Base-by-base conservation (phyloP, 2,329 filamentous ascomycete species). In the Penicillium palitans region DNA sequence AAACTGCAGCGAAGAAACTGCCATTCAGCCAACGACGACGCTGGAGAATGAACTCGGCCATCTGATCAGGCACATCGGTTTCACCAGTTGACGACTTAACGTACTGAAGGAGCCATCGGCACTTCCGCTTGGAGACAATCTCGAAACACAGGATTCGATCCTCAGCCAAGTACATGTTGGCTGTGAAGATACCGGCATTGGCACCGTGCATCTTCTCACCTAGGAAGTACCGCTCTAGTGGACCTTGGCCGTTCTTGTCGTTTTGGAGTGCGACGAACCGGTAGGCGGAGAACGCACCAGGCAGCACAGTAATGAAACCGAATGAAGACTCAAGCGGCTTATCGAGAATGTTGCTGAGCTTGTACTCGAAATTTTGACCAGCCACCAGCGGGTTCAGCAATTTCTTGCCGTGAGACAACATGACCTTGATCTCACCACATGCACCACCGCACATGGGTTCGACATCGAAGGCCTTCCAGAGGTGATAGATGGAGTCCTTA, bases 261-360 rank as follows among this genome's bases (percentile, higher is more conserved):
- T 98, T 98, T 72, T 98, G 95, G 46, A 99, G 81, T 4, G 95
- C 95, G 10, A 96, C 84, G 74, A 91, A 99, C 40, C 95, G 89
- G 76, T 99, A 99, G 21, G 95, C 95, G n/a, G 93, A 98, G 77
- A 99, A 96, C 58, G 95, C 95, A 80, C 95, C 95, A 0, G 95
- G 95, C 71, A 99, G 82, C 70, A 99, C 95, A 45, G 91, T 91
- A 72, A 99, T 98, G 79, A 98, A 99, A 47, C 95, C 95, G 75
- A 99, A 99, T 0, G 93, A 91, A 4, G 93, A 98, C 74, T 99
- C 95, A 41, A 99, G 81, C 2, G 95, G 95, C 79, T 99, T 99
- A 76, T 99, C 95, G 45, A 99, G 84, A 72, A 99, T 99, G 72
- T 99, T 99, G 75, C 91, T 96, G 90, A 99, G 96, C 83, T 99